These are phyloP conservation scores for Zygoascus sp. DNA, from an alignment of 1,139 yeast species.

Conservation along the genomic window DNA sequence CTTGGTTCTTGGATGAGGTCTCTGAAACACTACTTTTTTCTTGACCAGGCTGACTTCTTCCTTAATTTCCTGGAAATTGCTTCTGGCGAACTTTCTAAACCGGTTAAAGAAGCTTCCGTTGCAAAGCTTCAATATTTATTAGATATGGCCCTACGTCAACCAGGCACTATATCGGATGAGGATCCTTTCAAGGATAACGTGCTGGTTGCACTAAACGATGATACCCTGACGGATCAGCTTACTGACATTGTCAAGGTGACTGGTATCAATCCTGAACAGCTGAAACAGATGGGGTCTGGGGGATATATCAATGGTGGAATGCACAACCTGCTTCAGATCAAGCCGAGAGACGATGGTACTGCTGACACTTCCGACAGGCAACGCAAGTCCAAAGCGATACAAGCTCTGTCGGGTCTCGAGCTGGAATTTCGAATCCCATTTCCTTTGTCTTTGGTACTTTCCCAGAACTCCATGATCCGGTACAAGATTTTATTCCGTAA, in stretches of 20 bases:
- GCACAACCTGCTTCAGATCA: constrained; percentile 9
- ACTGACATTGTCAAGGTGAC: constrained; percentile 59
- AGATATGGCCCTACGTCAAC: constrained; percentile 39
- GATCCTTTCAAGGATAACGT: constrained; percentile 40
- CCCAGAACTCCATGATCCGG: constrained; percentile 67
- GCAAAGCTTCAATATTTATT: constrained; percentile 40
- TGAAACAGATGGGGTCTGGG: constrained; percentile 5
- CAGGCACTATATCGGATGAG: constrained; percentile 38
- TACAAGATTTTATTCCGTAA: constrained; percentile 79
- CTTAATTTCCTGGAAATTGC: constrained; percentile 42
- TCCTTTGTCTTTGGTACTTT: constrained; percentile 73
- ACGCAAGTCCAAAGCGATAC: constrained; percentile 19
- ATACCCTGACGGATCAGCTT: constrained; percentile 51
- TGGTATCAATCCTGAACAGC: constrained; percentile 50
- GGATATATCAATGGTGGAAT: neutral
- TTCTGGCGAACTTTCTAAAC: constrained; percentile 40
- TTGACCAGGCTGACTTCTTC: constrained; percentile 52
- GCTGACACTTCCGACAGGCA: constrained; percentile 13
- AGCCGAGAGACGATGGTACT: constrained; percentile 11
- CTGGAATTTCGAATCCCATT: constrained; percentile 73
- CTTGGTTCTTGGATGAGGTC: constrained; percentile 41
- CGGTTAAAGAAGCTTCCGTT: constrained; percentile 37
- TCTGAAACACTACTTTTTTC: constrained; percentile 50
- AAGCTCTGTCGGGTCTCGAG: constrained; percentile 55
- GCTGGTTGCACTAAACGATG: constrained; percentile 29